A percentile compares a stretch with the other conserved stretches of the same genome.
phyloP scores from a whole-genome alignment of 2,329 filamentous ascomycete species.

The Blastomyces percursus region DNA sequence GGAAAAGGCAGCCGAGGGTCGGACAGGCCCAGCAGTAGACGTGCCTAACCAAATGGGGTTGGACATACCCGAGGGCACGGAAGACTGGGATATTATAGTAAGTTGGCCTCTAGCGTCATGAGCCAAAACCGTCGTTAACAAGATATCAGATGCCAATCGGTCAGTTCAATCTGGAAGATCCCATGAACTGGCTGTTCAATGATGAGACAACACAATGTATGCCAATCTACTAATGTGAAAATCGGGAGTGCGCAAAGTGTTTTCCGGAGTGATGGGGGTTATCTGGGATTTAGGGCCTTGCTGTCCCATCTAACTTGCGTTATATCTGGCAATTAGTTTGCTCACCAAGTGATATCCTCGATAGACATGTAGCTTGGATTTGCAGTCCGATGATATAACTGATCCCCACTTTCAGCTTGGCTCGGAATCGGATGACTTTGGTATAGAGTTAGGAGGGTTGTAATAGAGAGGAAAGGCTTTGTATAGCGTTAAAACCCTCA shows the following conservation, averaged over 20 bases:
- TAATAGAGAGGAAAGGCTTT: background rate
- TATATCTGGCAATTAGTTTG: background rate
- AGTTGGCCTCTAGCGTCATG: conserved; percentile 11
- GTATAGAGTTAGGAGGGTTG: background rate
- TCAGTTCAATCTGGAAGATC: conserved; percentile 19
- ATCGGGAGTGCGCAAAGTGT: background rate
- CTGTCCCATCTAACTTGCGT: background rate
- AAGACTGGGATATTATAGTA: conserved; percentile 38
- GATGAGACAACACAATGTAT: background rate
- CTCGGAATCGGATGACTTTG: background rate
- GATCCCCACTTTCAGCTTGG: background rate
- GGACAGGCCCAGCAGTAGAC: conserved; percentile 9
- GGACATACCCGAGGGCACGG: conserved; percentile 20
- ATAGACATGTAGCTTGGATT: background rate
- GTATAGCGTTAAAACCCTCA: background rate
- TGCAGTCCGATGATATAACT: background rate
- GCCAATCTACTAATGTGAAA: background rate
- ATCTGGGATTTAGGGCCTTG: background rate
- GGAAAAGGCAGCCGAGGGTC: conserved; percentile 12
- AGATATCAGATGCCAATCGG: conserved; percentile 21
- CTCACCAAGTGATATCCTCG: background rate
- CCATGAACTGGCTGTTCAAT: conserved; percentile 15
- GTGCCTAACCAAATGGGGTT: conserved; percentile 17
- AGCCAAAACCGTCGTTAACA: background rate
- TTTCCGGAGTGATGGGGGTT: background rate